Evolutionary conservation across 2,329 filamentous ascomycete genomes (phyloP), one percentile per base, ranked within the genome.

Genomic region (Didymella lethalis): DNA sequence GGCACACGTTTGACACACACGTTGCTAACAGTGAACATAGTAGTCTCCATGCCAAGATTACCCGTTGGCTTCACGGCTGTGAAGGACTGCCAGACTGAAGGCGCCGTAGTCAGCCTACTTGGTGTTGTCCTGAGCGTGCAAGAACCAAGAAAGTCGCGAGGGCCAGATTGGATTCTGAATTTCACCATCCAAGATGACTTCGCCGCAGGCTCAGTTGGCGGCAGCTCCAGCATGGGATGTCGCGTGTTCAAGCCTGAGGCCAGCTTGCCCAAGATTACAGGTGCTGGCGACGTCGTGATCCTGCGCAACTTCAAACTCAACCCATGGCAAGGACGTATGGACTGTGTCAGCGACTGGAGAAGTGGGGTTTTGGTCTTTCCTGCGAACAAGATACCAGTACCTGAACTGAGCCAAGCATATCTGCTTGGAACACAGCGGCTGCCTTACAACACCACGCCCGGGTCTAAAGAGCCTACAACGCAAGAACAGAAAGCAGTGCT

Each of bases 51-150:
- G 56, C 40, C 56, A 25, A 40, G 1, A 23, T 25, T 50, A 29
- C 68, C 67, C n/a, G 60, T 57, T 16, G 75, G 76, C 36, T 85
- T 86, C 65, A 71, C 77, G 5, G 75, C 78, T 41, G 75, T 86
- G 64, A 69, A 77, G 62, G 72, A 87, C 38, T 28, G 71, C 74
- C 25, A 54, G 75, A 46, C 4, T 1, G 44, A 36, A 12, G 64
- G 8, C 16, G 65, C 26, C 71, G 28, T 55, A 6, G 79, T 88
- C 63, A 89, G 81, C 75, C 78, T 95, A 40, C 83, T 92, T 49
- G 93, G 92, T 1, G 76, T 94, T 4, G 85, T 94, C 3, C 85
- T 86, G 50, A 90, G 94, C 66, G 83, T 82, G 48, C 82, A 86
- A n/a, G 57, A 48, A 56, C 75, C 81, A 0, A 84, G 86, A 0